A percentile compares a stretch with the other conserved stretches of the same genome.
phyloP scores from a whole-genome alignment of 345 rosid genomes.

The Acer saccharum region DNA sequence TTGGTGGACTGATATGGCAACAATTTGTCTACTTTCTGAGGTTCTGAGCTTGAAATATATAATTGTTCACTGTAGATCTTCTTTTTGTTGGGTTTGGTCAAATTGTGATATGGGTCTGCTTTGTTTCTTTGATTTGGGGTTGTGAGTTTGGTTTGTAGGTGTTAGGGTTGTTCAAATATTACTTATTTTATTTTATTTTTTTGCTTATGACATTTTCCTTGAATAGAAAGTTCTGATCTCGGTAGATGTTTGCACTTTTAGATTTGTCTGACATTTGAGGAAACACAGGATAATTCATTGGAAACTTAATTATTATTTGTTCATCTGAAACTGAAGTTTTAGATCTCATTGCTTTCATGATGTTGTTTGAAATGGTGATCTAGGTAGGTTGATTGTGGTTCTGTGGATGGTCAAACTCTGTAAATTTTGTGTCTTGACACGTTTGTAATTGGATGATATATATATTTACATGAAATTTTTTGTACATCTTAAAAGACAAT shows the following conservation, averaged over 20 bases:
- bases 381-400: background rate
- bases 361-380: background rate
- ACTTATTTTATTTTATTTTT: background rate
- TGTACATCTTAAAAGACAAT: background rate
- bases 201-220: background rate
- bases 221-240: background rate
- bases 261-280: slow-evolving; percentile 10
- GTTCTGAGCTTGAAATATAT: slow-evolving; percentile 7
- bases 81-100: slow-evolving; percentile 17
- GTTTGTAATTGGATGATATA: background rate
- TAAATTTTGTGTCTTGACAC: background rate
- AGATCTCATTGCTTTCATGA: slow-evolving; percentile 10
- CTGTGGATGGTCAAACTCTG: background rate
- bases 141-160: slow-evolving; percentile 1
- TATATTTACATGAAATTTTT: background rate
- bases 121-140: slow-evolving; percentile 29
- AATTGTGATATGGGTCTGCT: slow-evolving; percentile 21
- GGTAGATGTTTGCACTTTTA: background rate
- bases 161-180: background rate
- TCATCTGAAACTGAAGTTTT: background rate
- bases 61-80: slow-evolving; percentile 29
- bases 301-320: slow-evolving; percentile 1
- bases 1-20: background rate
- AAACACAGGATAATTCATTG: slow-evolving; percentile 1
- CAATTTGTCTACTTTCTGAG: background rate